A percentile compares a stretch with the other conserved stretches of the same genome.
phyloP scores from a whole-genome alignment of 1,139 yeast genomes.

The Magnusiomyces sp. region DNA sequence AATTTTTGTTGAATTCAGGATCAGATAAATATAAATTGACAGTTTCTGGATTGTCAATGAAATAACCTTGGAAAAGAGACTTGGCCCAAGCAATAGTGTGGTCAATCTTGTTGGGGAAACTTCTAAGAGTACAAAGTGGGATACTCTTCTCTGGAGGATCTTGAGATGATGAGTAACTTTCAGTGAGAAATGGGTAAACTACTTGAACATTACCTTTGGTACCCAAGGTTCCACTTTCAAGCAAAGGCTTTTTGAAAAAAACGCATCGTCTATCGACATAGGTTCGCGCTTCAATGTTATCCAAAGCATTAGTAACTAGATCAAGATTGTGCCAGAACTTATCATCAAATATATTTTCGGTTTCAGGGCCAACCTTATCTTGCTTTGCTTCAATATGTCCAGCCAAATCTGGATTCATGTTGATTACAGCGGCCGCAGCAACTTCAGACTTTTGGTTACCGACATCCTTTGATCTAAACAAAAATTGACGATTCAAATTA shows the following conservation, averaged over 20 bases:
- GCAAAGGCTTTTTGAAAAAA: constrained; percentile 79
- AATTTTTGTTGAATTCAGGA: constrained; percentile 85
- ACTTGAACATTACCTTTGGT: constrained; percentile 98
- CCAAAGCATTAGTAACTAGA: constrained; percentile 91
- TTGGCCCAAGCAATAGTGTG: constrained; percentile 99
- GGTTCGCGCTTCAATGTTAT: constrained; percentile 95
- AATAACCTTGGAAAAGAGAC: constrained; percentile 87
- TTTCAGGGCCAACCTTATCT: constrained; percentile 90
- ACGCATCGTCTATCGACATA: constrained; percentile 97
- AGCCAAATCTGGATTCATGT: constrained; percentile 73
- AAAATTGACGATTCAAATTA: constrained; percentile 89
- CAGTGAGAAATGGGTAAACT: constrained; percentile 84
- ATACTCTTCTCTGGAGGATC: constrained; percentile 98
- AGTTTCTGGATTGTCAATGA: constrained; percentile 83
- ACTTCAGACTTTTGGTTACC: constrained; percentile 87
- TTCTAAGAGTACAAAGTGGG: constrained; percentile 92
- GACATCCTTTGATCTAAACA: constrained; percentile 90
- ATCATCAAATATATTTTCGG: constrained; percentile 80
- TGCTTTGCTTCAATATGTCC: constrained; percentile 70
- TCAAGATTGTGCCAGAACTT: constrained; percentile 80
- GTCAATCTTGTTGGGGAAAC: constrained; percentile 96
- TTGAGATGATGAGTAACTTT: constrained; percentile 89
- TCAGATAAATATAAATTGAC: constrained; percentile 86
- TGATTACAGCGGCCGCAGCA: constrained; percentile 75
- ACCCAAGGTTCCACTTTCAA: constrained; percentile 96